Evolutionary conservation across 352 stramenopile species (phyloP), one percentile per base, ranked within the genome.

Genomic region (Pythium brachiatum): DNA sequence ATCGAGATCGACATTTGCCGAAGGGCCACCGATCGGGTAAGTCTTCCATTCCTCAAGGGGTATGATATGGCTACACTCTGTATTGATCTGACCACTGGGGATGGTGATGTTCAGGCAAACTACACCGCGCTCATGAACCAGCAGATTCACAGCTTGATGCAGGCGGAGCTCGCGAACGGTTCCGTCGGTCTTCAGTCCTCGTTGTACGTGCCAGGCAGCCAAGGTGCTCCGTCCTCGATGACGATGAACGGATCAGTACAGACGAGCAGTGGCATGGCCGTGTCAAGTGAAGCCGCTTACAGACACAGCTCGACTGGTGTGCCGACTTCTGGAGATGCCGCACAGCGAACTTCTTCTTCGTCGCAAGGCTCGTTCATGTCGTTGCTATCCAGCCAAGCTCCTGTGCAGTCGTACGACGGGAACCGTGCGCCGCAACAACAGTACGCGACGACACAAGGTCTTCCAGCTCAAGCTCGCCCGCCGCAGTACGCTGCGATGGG

Each of bases 1-100:
- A 53, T 91, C 16, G 83, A 93, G 73, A 85, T 90, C 72, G 77
- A 87, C 34, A 71, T 80, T 12, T 92, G 79, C 34, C 69, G 74
- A 25, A 79, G 81, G 58, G 51, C 71, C 0, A 21, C 68, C 0
- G 79, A 66, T 3, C 54, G 70, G 60, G 83, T 91, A 73, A 12
- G 58, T 64, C 7, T 7, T 47, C 15, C n/a, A 47, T 36, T 11
- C 38, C 23, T 48, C 47, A 11, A 34, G 5, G 9, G 5, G 5
- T 34, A 34, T 9, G 9, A 34, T 9, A 34, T 34, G 29, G n/a
- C n/a, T 27, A 29, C 20, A 18, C 20, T 50, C 20, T 21, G 12
- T 7, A 18, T 29, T 9, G 13, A 46, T 46, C 44, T 31, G 23
- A 34, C 23, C 1, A 21, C 18, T 64, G 23, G 31, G 13, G 7